Conservation (phyloP, 768 basidiomycete genomes). For the Leucocoprinus sp. region DNA sequence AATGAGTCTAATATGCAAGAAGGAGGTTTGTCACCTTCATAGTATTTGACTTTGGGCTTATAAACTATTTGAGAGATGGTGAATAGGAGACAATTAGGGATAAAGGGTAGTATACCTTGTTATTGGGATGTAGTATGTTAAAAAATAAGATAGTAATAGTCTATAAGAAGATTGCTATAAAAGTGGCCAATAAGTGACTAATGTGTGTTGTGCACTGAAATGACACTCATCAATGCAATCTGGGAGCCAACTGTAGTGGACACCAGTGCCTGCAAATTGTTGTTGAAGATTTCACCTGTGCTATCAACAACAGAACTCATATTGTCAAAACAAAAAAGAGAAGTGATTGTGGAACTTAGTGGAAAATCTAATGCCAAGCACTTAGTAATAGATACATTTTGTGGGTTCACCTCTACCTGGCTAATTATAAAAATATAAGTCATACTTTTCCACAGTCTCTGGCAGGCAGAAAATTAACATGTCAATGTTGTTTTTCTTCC, state of each 20-base stretch:
- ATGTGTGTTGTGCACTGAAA: slow-evolving; percentile 48
- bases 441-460: no score
- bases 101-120: slow-evolving; percentile 48
- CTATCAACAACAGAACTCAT: slow-evolving; percentile 30
- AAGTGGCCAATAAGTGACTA: background rate
- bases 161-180: slow-evolving; percentile 26
- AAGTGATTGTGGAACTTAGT: no score
- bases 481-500: no score
- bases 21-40: slow-evolving; percentile 66
- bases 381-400: no score
- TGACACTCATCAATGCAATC: slow-evolving; percentile 59
- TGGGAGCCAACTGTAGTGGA: slow-evolving; percentile 77
- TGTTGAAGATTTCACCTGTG: slow-evolving; percentile 31
- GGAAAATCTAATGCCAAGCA: no score
- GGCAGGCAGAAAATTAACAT: no score
- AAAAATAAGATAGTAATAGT: slow-evolving; percentile 64
- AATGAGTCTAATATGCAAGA: slow-evolving; percentile 77
- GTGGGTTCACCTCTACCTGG: no score
- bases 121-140: slow-evolving; percentile 78
- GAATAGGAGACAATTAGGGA: background rate
- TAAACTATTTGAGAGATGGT: slow-evolving; percentile 61
- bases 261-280: slow-evolving; percentile 58
- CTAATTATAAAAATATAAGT: no score
- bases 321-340: slow-evolving; percentile 9
- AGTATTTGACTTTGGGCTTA: slow-evolving; percentile 91